Conservation (phyloP, 2,329 filamentous ascomycete species). For the Samsoniella hepiali region DNA sequence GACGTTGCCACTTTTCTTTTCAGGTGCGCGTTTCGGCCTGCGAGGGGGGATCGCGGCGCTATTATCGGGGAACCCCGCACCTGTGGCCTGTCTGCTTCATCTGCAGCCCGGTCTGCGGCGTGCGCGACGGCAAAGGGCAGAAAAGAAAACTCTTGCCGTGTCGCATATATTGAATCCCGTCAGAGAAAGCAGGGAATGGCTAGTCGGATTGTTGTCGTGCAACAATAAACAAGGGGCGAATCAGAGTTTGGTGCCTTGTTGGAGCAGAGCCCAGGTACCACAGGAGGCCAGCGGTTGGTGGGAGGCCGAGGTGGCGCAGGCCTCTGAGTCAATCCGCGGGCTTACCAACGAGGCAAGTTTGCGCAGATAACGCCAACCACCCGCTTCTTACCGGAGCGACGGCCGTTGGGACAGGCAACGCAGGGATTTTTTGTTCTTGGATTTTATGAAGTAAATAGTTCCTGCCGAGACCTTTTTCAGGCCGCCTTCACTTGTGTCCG, state of each 20-base stretch:
- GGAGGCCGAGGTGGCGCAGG: slow-evolving; percentile 3
- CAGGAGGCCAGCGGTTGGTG: background rate
- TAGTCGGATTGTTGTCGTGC: background rate
- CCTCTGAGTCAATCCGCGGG: background rate
- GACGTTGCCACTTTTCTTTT: slow-evolving; percentile 7
- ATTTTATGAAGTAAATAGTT: background rate
- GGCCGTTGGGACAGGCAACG: background rate
- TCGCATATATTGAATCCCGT: background rate
- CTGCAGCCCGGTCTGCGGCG: background rate
- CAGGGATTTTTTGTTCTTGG: background rate
- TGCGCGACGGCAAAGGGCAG: background rate
- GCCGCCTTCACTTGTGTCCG: background rate
- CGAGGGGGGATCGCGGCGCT: slow-evolving; percentile 12
- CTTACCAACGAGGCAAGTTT: background rate
- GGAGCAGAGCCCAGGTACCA: background rate
- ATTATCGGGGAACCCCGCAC: slow-evolving; percentile 11
- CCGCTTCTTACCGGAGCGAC: background rate
- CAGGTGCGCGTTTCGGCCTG: background rate
- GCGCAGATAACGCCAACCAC: background rate
- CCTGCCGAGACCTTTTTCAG: background rate
- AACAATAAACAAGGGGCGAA: background rate
- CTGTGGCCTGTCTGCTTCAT: background rate
- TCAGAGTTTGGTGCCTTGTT: slow-evolving; percentile 11
- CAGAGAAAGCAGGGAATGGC: background rate
- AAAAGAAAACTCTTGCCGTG: too few species aligned